Evolutionary conservation across 176 grass and related monocot genomes (phyloP), one percentile per base, ranked within the genome.

Genomic region (Musa beccarii): DNA sequence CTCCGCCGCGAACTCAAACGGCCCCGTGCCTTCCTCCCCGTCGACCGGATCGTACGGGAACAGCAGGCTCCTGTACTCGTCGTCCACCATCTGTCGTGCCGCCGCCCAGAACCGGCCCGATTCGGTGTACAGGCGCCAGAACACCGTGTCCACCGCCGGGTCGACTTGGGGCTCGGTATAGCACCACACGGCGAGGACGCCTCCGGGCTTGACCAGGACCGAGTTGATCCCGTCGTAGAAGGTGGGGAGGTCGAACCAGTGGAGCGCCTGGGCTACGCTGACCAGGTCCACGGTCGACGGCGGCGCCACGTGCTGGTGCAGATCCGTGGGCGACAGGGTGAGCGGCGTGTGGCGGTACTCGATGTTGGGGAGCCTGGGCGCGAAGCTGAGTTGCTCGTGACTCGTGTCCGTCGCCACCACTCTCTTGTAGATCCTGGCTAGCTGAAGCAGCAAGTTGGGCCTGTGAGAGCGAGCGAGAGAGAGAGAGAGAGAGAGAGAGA

Each of bases 321-420:
- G 69, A 6, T 19, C 76, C 0, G 72, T 54, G 11, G 85, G 70
- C 2, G 87, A 62, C 7, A 81, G 65, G 70, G 81, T 73, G 57
- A 51, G 2, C 11, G 87, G 69, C 6, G 90, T 93, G 71, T 89
- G 85, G 22, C 84, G 79, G 79, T 97, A 93, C 10, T 80, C 65
- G 17, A 83, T 49, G 82, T 97, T 93, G 20, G 79, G 79, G 74
- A 85, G 86, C 2, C 26, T 43, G 28, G 67, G 10, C 51, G 85
- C 93, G 78, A 87, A 81, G 52, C 75, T 5, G 12, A 97, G 85
- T 61, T 97, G 93, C 80, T 93, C 83, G 62, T 70, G 72, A 81
- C 93, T 97, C 71, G 89, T 88, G 81, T 97, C 93, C 80, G 93
- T 90, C 70, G 71, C 93, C 52, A 97, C 90, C 28, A 93, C 93